Conservation (phyloP, 768 basidiomycete species). For the Rhodotorula diobovata region DNA sequence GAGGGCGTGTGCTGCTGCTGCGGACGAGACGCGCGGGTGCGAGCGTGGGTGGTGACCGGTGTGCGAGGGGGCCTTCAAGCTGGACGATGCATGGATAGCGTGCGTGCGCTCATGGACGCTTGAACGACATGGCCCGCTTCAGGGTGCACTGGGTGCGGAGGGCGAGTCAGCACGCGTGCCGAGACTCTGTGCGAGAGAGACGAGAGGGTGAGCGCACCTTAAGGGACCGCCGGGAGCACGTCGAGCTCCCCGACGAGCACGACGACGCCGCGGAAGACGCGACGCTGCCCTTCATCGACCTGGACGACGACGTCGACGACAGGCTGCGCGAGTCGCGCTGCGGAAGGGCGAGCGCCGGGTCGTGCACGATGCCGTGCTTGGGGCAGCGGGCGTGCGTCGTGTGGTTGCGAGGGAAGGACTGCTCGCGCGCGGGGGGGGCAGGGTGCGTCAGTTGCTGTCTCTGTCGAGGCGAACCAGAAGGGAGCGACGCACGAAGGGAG, state of each 20-base stretch:
- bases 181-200: not conserved
- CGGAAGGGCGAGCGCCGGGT: conserved; percentile 23
- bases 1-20: not conserved
- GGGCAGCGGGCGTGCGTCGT: conserved; percentile 19
- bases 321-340: conserved; percentile 5
- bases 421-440: not conserved
- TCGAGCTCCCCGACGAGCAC: not conserved
- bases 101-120: not conserved
- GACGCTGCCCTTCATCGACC: too few relatives aligned
- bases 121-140: not conserved
- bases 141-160: not conserved
- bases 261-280: not conserved
- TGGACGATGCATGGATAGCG: not conserved
- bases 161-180: not conserved
- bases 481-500: conserved; percentile 4
- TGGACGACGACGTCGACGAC: too few relatives aligned
- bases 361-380: conserved; percentile 24
- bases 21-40: not conserved
- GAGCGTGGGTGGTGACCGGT: too few relatives aligned
- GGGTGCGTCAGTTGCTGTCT: not conserved
- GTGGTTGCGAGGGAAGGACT: conserved; percentile 15
- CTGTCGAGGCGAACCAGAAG: not conserved
- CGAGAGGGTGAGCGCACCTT: not conserved
- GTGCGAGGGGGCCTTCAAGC: not conserved
- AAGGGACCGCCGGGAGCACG: not conserved